These are phyloP conservation scores for Lachancea meyersii DNA, from an alignment of 805 yeast genomes.

Conservation along the genomic window DNA sequence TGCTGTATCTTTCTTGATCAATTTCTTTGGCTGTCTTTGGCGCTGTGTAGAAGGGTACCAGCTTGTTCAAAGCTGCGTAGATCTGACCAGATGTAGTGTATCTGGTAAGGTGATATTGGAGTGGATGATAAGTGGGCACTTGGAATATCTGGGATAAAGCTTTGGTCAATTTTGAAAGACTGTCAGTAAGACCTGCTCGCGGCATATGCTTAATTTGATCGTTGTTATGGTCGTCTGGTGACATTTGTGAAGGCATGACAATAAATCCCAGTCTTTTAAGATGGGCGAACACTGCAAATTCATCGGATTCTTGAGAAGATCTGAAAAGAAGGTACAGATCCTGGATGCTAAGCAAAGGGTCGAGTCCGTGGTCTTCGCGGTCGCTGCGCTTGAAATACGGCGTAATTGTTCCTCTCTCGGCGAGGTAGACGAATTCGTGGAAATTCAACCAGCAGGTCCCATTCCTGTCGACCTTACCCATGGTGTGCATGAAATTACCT, in stretches of 20 bases:
- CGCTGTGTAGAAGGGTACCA: constrained; percentile 21
- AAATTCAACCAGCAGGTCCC: constrained; percentile 49
- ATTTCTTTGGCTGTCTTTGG: constrained; percentile 15
- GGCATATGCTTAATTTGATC: not conserved
- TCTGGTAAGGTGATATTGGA: constrained; percentile 15
- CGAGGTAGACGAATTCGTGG: constrained; percentile 69
- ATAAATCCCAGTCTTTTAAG: constrained; percentile 75
- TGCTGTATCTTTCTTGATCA: not conserved
- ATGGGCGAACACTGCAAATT: constrained; percentile 63
- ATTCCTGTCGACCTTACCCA: constrained; percentile 53
- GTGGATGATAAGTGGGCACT: constrained; percentile 9
- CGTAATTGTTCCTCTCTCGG: constrained; percentile 69
- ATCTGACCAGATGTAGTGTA: constrained; percentile 28
- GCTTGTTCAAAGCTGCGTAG: constrained; percentile 26
- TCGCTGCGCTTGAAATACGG: constrained; percentile 31
- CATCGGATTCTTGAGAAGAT: constrained; percentile 41
- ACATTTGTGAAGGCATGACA: constrained; percentile 35
- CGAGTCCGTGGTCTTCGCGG: constrained; percentile 22
- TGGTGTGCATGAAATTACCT: constrained; percentile 68
- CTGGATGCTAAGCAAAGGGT: constrained; percentile 50
- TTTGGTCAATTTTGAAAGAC: not conserved
- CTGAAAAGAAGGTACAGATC: constrained; percentile 51
- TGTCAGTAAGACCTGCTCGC: not conserved
- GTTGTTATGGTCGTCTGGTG: constrained; percentile 8
- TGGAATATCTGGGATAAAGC: constrained; percentile 13